phyloP scores from a whole-genome alignment of 331 rosid species.

The Malus hybrid region DNA sequence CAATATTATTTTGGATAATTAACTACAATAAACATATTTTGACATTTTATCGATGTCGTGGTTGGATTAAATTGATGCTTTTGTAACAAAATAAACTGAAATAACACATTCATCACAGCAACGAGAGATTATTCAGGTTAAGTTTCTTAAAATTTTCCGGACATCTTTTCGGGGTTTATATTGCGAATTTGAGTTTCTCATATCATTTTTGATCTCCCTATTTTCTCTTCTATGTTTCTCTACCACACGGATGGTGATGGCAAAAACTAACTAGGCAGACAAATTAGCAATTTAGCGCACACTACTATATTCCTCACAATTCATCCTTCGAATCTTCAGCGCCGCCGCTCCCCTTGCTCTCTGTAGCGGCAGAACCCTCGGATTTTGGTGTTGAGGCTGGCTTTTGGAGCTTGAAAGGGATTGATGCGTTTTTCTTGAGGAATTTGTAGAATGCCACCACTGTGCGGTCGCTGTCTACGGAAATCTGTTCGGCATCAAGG shows the following conservation, averaged over 20 bases:
- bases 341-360: slow-evolving; percentile 30
- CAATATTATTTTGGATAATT: too few relatives aligned
- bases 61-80: neutral
- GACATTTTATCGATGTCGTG: too few relatives aligned
- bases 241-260: neutral
- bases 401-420: slow-evolving; percentile 94
- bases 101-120: neutral
- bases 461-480: slow-evolving; percentile 80
- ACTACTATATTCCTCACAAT: slow-evolving; percentile 30
- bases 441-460: slow-evolving; percentile 95
- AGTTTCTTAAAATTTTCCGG: neutral
- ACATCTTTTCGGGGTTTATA: neutral
- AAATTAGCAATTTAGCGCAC: slow-evolving; percentile 12
- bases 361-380: slow-evolving; percentile 36
- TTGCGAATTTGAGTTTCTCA: neutral
- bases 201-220: slow-evolving; percentile 12
- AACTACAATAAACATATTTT: too few relatives aligned
- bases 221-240: slow-evolving; percentile 11
- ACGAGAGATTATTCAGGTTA: neutral
- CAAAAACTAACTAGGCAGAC: slow-evolving; percentile 3
- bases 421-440: slow-evolving; percentile 83
- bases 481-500: slow-evolving; percentile 38
- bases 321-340: slow-evolving; percentile 63
- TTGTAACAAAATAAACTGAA: neutral
- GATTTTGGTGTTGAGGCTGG: slow-evolving; percentile 52